Evolutionary conservation across 257 asterid species (phyloP).

Genomic region (Datura wrightii): DNA sequence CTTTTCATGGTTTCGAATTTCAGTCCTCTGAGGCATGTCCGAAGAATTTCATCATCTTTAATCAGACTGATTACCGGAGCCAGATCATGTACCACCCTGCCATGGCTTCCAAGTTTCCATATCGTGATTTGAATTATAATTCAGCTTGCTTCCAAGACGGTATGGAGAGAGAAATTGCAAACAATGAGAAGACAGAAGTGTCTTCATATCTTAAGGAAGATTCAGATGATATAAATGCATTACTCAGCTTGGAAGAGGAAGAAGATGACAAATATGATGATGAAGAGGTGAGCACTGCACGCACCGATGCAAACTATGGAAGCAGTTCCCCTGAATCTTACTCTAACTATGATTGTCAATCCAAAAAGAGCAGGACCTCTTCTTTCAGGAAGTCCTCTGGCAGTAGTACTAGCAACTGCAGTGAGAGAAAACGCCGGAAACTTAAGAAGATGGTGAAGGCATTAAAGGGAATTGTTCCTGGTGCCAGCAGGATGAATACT

Average conservation of each 20-base stretch:
- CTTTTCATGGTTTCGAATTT: slow-evolving; percentile 52
- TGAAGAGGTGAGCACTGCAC: slow-evolving; percentile 82
- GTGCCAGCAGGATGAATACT: slow-evolving; percentile 64
- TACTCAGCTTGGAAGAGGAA: slow-evolving; percentile 63
- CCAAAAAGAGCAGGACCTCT: slow-evolving; percentile 48
- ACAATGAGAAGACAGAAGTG: slow-evolving; percentile 43
- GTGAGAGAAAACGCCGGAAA: slow-evolving; percentile 53
- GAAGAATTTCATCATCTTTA: slow-evolving; percentile 71
- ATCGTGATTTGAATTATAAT: slow-evolving; percentile 45
- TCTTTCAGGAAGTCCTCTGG: slow-evolving; percentile 44
- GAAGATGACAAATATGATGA: slow-evolving; percentile 55
- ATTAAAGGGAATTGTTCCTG: slow-evolving; percentile 69
- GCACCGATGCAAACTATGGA: slow-evolving; percentile 52
- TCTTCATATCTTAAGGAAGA: slow-evolving; percentile 61
- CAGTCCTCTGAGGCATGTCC: slow-evolving; percentile 70
- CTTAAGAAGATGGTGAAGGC: slow-evolving; percentile 74
- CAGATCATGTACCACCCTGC: slow-evolving; percentile 78
- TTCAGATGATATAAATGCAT: slow-evolving; percentile 76
- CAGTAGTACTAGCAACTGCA: slow-evolving; percentile 32
- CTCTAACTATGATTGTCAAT: slow-evolving; percentile 55
- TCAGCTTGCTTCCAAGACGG: slow-evolving; percentile 41
- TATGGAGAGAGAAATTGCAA: slow-evolving; percentile 22
- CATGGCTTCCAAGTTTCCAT: slow-evolving; percentile 49
- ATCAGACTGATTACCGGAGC: slow-evolving; percentile 57
- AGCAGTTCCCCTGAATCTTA: slow-evolving; percentile 72